Evolutionary conservation across 768 basidiomycete species (phyloP).

Genomic region (Boletus edulis): DNA sequence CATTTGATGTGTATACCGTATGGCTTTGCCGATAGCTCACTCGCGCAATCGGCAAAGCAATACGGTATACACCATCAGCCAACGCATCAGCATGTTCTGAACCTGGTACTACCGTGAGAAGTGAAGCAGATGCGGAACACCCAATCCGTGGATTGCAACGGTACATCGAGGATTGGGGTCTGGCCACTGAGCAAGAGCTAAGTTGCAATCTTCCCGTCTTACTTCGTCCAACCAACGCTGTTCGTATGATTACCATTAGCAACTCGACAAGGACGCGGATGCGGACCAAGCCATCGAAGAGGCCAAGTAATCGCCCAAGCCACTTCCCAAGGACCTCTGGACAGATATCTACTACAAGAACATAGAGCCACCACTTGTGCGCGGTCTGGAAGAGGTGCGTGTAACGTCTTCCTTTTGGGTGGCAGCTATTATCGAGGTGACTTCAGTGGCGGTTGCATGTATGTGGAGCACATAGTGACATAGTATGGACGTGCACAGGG

Average conservation of each 20-base stretch:
- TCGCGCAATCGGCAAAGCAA: too few relatives aligned
- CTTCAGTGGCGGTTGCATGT: too few relatives aligned
- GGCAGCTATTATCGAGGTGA: too few relatives aligned
- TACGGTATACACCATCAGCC: too few relatives aligned
- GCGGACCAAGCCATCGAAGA: constrained; percentile 82
- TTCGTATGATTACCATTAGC: constrained; percentile 33
- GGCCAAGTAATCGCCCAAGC: constrained; percentile 82
- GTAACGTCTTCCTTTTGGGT: too few relatives aligned
- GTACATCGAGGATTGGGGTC: constrained; percentile 91
- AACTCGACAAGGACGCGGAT: constrained; percentile 90
- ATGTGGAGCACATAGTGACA: too few relatives aligned
- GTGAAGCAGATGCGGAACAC: constrained; percentile 80
- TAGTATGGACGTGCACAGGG: too few relatives aligned
- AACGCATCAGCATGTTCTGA: too few relatives aligned
- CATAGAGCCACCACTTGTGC: constrained; percentile 81
- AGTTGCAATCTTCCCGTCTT: constrained; percentile 45
- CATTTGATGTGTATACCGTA: too few relatives aligned
- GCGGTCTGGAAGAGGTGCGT: constrained; percentile 63
- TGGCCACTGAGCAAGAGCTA: constrained; percentile 88
- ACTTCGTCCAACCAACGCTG: too few relatives aligned
- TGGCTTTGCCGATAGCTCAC: too few relatives aligned
- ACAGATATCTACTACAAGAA: constrained; percentile 86
- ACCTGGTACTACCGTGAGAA: constrained; percentile 71
- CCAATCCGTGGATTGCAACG: constrained; percentile 92
- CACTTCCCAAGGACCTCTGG: constrained; percentile 71